Evolutionary conservation across 148 eudicot species (phyloP), one percentile per base, ranked within the genome.

Genomic region (Persicaria maculosa): DNA sequence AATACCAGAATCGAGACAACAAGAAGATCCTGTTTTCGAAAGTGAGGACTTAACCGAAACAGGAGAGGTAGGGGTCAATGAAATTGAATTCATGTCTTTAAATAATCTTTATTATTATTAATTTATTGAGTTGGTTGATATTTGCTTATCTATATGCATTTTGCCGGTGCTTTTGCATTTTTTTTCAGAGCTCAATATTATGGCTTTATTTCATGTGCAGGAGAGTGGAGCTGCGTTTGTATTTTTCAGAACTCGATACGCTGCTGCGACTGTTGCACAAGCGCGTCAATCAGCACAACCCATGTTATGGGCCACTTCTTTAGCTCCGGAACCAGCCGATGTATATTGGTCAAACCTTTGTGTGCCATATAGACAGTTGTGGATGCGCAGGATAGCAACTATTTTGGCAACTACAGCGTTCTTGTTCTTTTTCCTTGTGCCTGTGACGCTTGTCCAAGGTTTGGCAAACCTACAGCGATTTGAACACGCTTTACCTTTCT

Each of bases 201-300:
- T 72, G 44, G 7, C 45, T 67, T 72, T 72, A 15, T 64, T 72
- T 57, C 70, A 76, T 16, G 22, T 82, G 81, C 92, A 95, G 99
- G 99, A 95, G 82, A 84, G 88, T 82, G 83, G 89, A 71, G 87
- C 92, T 77, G 97, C 97, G 77, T 86, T 95, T 76, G 96, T 95
- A 54, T 92, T 90, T 75, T 92, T 92, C 80, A 88, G 77, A 82
- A 88, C 93, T 22, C 97, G 99, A 43, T 90, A 86, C 85, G 96
- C 92, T 72, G 99, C 99, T 78, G 77, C 88, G 78, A 88, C 88
- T 72, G 89, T 91, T 76, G 86, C 99, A 47, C 76, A 79, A 74
- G 79, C 83, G 79, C 87, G 83, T 84, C 99, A 90, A 80, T 82
- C 93, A 52, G 72, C 88, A 72, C 86, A 90, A 76, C 93, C 99